phyloP scores from a whole-genome alignment of 1,284 basidiomycete genomes.

The Vanrija pseudolonga region DNA sequence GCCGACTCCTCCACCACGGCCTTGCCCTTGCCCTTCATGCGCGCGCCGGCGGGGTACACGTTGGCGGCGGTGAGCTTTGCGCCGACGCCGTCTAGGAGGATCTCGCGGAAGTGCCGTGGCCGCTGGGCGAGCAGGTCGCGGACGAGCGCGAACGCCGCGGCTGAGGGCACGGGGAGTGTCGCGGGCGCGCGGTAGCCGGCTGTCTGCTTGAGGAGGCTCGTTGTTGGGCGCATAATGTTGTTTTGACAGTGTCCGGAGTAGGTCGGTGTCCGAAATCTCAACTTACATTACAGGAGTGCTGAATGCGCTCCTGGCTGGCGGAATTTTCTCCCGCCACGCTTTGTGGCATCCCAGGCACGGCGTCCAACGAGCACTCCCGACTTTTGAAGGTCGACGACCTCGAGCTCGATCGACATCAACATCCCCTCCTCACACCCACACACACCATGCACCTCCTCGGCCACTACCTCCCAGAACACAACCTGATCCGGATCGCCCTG shows the following conservation, averaged over 20 bases:
- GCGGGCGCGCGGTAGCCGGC: not conserved
- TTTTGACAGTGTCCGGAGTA: not conserved
- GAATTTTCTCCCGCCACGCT: not conserved
- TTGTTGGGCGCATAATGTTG: not conserved
- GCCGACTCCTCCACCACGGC: constrained; percentile 3
- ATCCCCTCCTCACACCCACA: not conserved
- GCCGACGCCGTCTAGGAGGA: constrained; percentile 28
- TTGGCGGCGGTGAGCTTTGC: not conserved
- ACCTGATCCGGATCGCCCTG: constrained; percentile 53
- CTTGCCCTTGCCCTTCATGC: constrained; percentile 8
- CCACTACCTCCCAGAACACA: constrained; percentile 52
- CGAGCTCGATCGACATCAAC: not conserved
- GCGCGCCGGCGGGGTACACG: not conserved
- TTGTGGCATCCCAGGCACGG: not conserved
- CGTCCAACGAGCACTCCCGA: not conserved
- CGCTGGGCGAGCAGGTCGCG: constrained; percentile 26
- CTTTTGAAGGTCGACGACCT: not conserved
- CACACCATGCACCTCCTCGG: constrained; percentile 50
- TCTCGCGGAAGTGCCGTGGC: constrained; percentile 34
- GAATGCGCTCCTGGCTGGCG: not conserved
- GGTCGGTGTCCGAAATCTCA: constrained; percentile 6
- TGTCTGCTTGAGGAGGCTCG: not conserved
- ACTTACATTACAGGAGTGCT: not conserved
- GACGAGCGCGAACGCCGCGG: constrained; percentile 35
- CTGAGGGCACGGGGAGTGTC: constrained; percentile 5